Percentiles rank a stretch among this genome's conserved stretches.
These are phyloP conservation scores for Salix udensis DNA, from an alignment of 345 rosid species.

Conservation along the genomic window DNA sequence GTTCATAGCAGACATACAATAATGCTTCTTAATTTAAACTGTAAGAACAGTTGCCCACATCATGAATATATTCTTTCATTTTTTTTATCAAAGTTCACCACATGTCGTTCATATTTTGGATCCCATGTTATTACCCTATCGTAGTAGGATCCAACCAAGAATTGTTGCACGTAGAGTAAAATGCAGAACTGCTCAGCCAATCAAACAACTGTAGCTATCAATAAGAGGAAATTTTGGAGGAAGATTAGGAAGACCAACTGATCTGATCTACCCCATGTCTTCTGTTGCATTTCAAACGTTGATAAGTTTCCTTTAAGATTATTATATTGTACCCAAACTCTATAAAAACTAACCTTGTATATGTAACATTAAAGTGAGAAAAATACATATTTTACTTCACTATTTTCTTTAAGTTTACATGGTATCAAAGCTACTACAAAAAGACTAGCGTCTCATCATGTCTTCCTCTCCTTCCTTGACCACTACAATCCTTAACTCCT, in stretches of 20 bases:
- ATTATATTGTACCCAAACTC: no score
- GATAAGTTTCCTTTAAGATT: background rate
- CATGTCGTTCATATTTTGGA: slow-evolving; percentile 31
- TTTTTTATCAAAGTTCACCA: background rate
- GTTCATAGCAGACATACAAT: background rate
- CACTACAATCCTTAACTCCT: background rate
- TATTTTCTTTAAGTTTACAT: background rate
- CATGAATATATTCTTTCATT: background rate
- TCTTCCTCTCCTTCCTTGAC: background rate
- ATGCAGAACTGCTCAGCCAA: no score
- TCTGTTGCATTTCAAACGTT: no score
- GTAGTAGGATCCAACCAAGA: background rate
- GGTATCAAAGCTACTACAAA: background rate
- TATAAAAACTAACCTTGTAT: no score
- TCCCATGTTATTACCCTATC: slow-evolving; percentile 16
- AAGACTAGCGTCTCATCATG: no score
- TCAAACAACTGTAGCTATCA: background rate
- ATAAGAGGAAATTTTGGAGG: background rate
- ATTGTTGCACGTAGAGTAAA: background rate
- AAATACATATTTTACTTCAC: no score
- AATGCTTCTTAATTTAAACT: background rate
- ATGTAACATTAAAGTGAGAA: rapidly evolving
- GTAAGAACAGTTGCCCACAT: background rate
- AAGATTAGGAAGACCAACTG: background rate
- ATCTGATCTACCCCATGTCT: no score